Evolutionary conservation across 352 stramenopile species (phyloP).

Genomic region (Plasmopara viticola): DNA sequence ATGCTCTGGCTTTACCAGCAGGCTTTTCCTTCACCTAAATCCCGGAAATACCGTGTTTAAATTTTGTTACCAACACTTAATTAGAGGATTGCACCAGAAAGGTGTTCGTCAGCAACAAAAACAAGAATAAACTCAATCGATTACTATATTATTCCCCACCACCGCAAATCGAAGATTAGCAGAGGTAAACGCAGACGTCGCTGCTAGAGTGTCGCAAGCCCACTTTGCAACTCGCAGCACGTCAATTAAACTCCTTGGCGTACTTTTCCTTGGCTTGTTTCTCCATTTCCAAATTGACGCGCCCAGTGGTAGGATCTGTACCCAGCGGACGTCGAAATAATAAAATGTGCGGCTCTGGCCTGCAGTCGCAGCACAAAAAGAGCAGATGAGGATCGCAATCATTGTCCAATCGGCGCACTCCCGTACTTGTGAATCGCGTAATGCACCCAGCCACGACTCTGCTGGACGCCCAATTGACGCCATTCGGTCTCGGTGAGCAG

Average conservation of each 20-base stretch:
- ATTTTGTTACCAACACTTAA: no score
- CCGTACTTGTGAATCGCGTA: constrained; percentile 98
- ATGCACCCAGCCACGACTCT: constrained; percentile 97
- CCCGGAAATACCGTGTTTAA: no score
- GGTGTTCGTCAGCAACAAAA: no score
- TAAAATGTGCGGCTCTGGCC: constrained; percentile 98
- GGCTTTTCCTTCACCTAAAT: no score
- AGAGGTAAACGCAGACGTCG: no score
- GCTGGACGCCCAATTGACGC: constrained; percentile 96
- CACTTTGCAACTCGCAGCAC: neutral
- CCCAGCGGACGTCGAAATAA: constrained; percentile 96
- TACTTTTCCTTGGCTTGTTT: constrained; percentile 96
- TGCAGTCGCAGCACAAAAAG: constrained; percentile 22
- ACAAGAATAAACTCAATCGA: no score
- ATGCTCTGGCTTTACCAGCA: no score
- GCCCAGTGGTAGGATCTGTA: constrained; percentile 93
- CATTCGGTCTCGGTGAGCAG: constrained; percentile 96
- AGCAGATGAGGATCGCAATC: neutral
- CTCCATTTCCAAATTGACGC: constrained; percentile 91
- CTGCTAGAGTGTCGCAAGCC: neutral
- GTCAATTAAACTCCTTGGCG: constrained; percentile 70
- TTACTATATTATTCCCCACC: no score
- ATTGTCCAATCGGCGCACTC: neutral
- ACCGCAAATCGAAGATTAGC: no score
- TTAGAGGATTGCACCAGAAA: no score